phyloP scores from a whole-genome alignment of 2,329 filamentous ascomycete species.

The Diaporthe sp. region DNA sequence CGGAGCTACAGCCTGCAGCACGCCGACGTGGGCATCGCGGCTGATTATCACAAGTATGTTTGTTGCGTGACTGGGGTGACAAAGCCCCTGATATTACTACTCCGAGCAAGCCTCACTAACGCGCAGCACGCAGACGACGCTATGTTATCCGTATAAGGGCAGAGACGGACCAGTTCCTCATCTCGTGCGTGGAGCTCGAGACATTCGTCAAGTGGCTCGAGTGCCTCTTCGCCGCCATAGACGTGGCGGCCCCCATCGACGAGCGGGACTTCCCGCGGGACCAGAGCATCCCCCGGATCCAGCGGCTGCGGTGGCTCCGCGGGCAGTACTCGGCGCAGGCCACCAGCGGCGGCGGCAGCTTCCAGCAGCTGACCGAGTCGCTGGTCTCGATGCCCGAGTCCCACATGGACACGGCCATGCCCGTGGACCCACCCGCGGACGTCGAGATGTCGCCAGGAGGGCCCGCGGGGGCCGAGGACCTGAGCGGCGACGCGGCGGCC shows the following conservation, averaged over 20 bases:
- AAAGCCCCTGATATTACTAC: too few relatives aligned
- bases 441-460: conserved; percentile 43
- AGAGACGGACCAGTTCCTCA: conserved; percentile 80
- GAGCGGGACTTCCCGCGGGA: conserved; percentile 76
- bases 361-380: conserved; percentile 43
- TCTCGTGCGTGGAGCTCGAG: conserved; percentile 75
- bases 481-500: conserved; percentile 15
- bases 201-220: conserved; percentile 79
- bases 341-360: conserved; percentile 44
- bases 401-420: conserved; percentile 13
- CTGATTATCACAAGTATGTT: conserved; percentile 77
- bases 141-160: conserved; percentile 80
- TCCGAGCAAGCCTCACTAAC: neutral
- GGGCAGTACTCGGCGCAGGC: conserved; percentile 50
- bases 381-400: conserved; percentile 26
- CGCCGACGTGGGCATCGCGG: conserved; percentile 80
- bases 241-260: conserved; percentile 78
- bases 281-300: conserved; percentile 71
- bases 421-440: conserved; percentile 27
- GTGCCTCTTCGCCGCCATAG: conserved; percentile 78
- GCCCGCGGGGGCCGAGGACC: conserved; percentile 12
- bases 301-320: conserved; percentile 65
- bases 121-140: conserved; percentile 59
- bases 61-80: conserved; percentile 47
- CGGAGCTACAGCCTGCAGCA: conserved; percentile 80